Evolutionary conservation across 306 rosid genomes (phyloP).

Genomic region (Arachis stenosperma): DNA sequence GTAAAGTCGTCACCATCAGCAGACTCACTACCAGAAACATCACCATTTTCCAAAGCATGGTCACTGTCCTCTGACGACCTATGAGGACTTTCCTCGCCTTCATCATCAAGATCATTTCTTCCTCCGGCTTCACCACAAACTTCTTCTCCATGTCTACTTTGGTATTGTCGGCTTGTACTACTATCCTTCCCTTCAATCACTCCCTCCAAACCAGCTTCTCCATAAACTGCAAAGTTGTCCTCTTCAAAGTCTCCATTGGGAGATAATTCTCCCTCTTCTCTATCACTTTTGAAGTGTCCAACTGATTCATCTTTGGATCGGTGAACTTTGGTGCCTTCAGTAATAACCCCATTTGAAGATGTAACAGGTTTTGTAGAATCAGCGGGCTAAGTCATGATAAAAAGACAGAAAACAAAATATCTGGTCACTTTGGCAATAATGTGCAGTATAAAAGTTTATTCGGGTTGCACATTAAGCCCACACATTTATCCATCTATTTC

Average conservation of each 20-base stretch:
- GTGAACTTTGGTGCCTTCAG: constrained; percentile 59
- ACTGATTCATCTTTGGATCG: constrained; percentile 68
- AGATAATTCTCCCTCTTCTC: constrained; percentile 99
- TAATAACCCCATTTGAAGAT: constrained; percentile 55
- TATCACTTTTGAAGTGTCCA: constrained; percentile 71
- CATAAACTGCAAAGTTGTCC: constrained; percentile 85
- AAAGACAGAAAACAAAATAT: constrained; percentile 15
- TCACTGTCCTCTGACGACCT: constrained; percentile 95
- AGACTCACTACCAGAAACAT: constrained; percentile 87
- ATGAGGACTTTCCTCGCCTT: constrained; percentile 89
- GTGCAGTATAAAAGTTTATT: constrained; percentile 11
- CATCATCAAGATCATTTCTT: constrained; percentile 81
- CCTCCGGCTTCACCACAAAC: constrained; percentile 73
- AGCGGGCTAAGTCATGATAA: constrained; percentile 57
- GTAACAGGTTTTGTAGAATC: constrained; percentile 71
- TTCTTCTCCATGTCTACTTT: constrained; percentile 61
- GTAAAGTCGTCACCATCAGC: constrained; percentile 96
- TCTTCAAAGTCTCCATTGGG: constrained; percentile 97
- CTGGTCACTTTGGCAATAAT: constrained; percentile 13
- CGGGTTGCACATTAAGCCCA: constrained; percentile 4
- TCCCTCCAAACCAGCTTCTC: constrained; percentile 59
- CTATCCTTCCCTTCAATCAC: constrained; percentile 58
- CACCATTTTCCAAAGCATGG: constrained; percentile 89
- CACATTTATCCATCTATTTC: constrained; percentile 3
- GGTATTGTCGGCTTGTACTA: constrained; percentile 58